Base-by-base conservation (phyloP, 768 basidiomycete species). In the Auriscalpium orientale region DNA sequence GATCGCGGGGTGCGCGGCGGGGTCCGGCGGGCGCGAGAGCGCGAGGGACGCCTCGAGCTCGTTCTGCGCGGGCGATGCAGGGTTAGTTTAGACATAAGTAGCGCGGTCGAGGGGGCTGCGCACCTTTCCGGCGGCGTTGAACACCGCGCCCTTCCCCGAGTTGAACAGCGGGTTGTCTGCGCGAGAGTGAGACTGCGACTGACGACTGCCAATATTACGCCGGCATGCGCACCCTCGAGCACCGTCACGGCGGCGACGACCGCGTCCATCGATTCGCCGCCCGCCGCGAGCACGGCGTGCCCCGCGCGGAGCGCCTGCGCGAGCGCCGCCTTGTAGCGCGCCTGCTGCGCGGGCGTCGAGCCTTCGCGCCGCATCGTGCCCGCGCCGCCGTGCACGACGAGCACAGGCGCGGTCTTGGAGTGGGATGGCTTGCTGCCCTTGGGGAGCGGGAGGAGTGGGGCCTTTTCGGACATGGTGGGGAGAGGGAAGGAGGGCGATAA, bases 241-340 rank as follows among this genome's bases (percentile, higher is more conserved):
- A 74, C 68, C 0, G 80, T 72, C 8, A 90, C 90, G 0, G 90
- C 88, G 10, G 87, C 84, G 3, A 87, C 83, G 5, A 77, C 82
- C 16, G 91, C 89, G 66, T 92, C 89, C 78, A 93, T 83, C 5
- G 90, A 89, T 65, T 89, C 87, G 0, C 89, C 90, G 15, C 86
- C 87, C 3, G 75, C 68, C 40, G 67, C 71, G 45, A 93, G 78
- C 18, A 90, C 74, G 18, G 77, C 64, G 60, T 90, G 74, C 1
- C 90, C 90, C 4, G 81, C 81, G 50, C 69, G 59, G 44, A 93
- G 71, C 1, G 90, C 82, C 3, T 68, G 67, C 9, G 68, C 65
- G 43, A 93, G 70, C 2, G 72, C 81, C 4, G 72, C 68, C 62
- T 78, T 81, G 71, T 89, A 90, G 51, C 70, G 70, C 13, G 76